These are phyloP conservation scores for Tylopilus balloui DNA, from an alignment of 768 basidiomycete species.

Conservation along the genomic window DNA sequence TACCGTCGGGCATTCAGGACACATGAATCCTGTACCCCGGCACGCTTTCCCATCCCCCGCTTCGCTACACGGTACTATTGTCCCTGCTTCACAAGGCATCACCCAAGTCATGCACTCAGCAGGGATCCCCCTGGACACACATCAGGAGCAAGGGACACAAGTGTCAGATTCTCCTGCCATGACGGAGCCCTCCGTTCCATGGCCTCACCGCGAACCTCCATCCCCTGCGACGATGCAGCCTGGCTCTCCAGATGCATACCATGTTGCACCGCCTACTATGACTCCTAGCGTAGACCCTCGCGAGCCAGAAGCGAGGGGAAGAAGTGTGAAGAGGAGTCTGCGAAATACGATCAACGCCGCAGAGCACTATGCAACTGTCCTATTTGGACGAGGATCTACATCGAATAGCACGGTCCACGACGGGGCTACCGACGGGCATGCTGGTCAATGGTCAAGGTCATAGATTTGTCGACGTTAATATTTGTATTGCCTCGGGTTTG, in stretches of 20 bases:
- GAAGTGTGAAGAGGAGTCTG: slow-evolving; percentile 61
- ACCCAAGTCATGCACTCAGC: slow-evolving; percentile 36
- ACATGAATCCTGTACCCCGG: slow-evolving; percentile 17
- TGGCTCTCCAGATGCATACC: slow-evolving; percentile 39
- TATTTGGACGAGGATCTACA: slow-evolving; percentile 52
- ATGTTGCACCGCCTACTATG: slow-evolving; percentile 35
- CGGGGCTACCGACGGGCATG: slow-evolving; percentile 20
- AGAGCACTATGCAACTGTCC: slow-evolving; percentile 64
- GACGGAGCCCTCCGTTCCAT: slow-evolving; percentile 29
- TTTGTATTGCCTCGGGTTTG: slow-evolving; percentile 9
- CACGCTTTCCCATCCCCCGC: slow-evolving; percentile 21
- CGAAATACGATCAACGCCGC: slow-evolving; percentile 67
- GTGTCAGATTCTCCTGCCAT: slow-evolving; percentile 9
- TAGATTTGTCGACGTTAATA: slow-evolving; percentile 12
- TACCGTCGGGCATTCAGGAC: slow-evolving; percentile 24
- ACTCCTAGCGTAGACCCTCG: slow-evolving; percentile 26
- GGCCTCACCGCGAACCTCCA: slow-evolving; percentile 43
- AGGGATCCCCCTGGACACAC: slow-evolving; percentile 23
- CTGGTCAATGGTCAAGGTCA: slow-evolving; percentile 23
- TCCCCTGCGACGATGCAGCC: slow-evolving; percentile 34
- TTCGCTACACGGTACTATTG: slow-evolving; percentile 19
- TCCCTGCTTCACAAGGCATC: slow-evolving; percentile 29
- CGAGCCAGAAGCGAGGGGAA: slow-evolving; percentile 44
- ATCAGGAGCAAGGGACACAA: slow-evolving; percentile 12
- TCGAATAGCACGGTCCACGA: slow-evolving; percentile 24